Percentiles rank a stretch among this genome's conserved stretches.
Conservation (phyloP, 108 stramenopile genomes). For the Nitzschia sp. region DNA sequence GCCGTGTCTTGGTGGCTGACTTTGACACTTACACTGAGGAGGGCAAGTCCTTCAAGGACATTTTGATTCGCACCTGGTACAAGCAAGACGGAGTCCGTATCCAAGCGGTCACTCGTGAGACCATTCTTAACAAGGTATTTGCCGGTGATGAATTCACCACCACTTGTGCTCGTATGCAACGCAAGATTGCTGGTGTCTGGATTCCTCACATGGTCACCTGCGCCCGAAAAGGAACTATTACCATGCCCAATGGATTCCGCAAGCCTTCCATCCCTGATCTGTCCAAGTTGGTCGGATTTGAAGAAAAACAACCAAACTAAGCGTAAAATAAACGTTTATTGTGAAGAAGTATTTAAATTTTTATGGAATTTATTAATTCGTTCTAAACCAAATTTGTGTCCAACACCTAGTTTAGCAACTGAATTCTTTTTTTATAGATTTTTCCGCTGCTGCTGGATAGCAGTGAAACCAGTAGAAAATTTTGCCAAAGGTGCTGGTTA, state of each 20-base stretch:
- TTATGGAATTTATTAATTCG: not conserved
- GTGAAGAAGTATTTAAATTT: not conserved
- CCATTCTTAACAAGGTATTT: constrained; percentile 42
- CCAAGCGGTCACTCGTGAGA: constrained; percentile 47
- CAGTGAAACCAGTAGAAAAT: not conserved
- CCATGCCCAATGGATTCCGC: constrained; percentile 43
- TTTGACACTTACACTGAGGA: constrained; percentile 57
- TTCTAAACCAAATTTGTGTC: no score
- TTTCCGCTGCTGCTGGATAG: not conserved
- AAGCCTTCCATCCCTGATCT: constrained; percentile 32
- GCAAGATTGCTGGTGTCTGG: constrained; percentile 41
- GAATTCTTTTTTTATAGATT: not conserved
- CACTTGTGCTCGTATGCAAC: constrained; percentile 49
- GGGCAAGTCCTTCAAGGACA: constrained; percentile 48
- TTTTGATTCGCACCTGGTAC: constrained; percentile 55
- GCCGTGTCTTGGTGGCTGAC: constrained; percentile 57
- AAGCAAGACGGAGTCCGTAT: constrained; percentile 60
- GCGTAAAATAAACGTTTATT: not conserved
- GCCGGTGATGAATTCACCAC: constrained; percentile 26
- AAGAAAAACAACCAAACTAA: constrained; percentile 8
- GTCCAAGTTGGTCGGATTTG: constrained; percentile 11
- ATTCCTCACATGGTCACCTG: constrained; percentile 55
- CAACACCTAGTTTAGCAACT: no score
- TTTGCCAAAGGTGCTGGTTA: not conserved
- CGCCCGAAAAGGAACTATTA: constrained; percentile 45